Conservation (phyloP, 2,329 filamentous ascomycete species). For the Hypoxylon sp. region DNA sequence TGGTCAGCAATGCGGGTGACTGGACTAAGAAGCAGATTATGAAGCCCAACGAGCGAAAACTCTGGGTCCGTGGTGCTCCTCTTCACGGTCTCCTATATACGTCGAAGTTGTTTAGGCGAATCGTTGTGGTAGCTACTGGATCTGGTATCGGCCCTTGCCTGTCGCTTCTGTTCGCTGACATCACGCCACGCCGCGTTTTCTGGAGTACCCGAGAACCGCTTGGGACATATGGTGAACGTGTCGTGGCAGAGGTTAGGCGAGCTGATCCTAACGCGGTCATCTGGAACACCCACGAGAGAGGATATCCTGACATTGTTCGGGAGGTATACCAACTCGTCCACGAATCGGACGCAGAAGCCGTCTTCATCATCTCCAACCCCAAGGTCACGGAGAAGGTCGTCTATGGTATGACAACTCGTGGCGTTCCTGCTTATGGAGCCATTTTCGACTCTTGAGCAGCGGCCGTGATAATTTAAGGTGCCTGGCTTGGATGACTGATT, state of each 20-base stretch:
- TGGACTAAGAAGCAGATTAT: slow-evolving; percentile 78
- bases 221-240: slow-evolving; percentile 71
- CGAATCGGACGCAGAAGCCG: slow-evolving; percentile 74
- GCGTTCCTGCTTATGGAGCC: slow-evolving; percentile 78
- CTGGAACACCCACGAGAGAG: slow-evolving; percentile 73
- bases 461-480: slow-evolving; percentile 14
- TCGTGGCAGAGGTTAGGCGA: slow-evolving; percentile 68
- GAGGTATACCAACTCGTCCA: slow-evolving; percentile 69
- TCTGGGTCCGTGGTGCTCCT: slow-evolving; percentile 80
- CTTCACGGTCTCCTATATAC: slow-evolving; percentile 78
- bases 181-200: slow-evolving; percentile 71
- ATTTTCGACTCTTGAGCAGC: slow-evolving; percentile 72
- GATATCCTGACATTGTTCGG: slow-evolving; percentile 69
- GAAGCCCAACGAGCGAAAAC: slow-evolving; percentile 67
- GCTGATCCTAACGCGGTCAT: slow-evolving; percentile 76
- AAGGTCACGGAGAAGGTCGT: slow-evolving; percentile 78
- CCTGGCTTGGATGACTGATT: not conserved
- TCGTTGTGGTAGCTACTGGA: slow-evolving; percentile 79
- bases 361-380: slow-evolving; percentile 81
- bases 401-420: slow-evolving; percentile 76
- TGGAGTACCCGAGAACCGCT: slow-evolving; percentile 77
- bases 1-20: slow-evolving; percentile 83
- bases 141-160: slow-evolving; percentile 81
- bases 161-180: slow-evolving; percentile 69
- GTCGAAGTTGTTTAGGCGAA: slow-evolving; percentile 74